phyloP scores from a whole-genome alignment of 768 basidiomycete genomes.

The Cystobasidium tubakii region DNA sequence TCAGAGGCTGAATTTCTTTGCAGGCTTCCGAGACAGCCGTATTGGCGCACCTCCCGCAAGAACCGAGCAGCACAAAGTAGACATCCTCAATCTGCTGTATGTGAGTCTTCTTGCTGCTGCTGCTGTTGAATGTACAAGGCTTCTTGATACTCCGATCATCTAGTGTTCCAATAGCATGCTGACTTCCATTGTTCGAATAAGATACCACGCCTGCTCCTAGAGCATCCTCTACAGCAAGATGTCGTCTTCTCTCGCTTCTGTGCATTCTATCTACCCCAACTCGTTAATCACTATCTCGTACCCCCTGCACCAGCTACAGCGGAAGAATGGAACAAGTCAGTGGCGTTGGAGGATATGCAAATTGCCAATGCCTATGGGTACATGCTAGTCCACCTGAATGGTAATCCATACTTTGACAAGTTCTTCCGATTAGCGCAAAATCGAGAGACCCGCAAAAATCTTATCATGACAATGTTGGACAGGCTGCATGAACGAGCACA shows the following conservation, averaged over 20 bases:
- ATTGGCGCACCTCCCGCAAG: slow-evolving; percentile 25
- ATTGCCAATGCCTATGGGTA: slow-evolving; percentile 34
- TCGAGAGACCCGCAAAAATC: neutral
- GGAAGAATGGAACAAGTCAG: slow-evolving; percentile 18
- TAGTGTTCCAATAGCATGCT: neutral
- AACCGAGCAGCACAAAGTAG: slow-evolving; percentile 31
- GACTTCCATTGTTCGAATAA: neutral
- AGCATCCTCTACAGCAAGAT: slow-evolving; percentile 27
- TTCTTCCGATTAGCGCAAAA: slow-evolving; percentile 14
- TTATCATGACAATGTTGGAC: slow-evolving; percentile 9
- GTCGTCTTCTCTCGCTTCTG: slow-evolving; percentile 26
- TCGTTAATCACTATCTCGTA: slow-evolving; percentile 8
- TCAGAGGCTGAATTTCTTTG: neutral
- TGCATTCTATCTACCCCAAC: slow-evolving; percentile 22
- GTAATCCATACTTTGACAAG: slow-evolving; percentile 31
- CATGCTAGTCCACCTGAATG: slow-evolving; percentile 35
- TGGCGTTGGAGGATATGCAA: slow-evolving; percentile 19
- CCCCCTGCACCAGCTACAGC: slow-evolving; percentile 7
- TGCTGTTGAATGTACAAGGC: neutral
- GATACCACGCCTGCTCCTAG: slow-evolving; percentile 28
- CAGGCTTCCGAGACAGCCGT: slow-evolving; percentile 24
- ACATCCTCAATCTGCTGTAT: slow-evolving; percentile 31
- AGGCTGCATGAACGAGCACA: slow-evolving; percentile 14
- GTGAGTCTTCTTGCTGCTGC: neutral
- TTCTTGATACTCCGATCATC: neutral